These are phyloP conservation scores for Holtermanniella nyarrowii DNA, from an alignment of 768 basidiomycete genomes.

Conservation along the genomic window DNA sequence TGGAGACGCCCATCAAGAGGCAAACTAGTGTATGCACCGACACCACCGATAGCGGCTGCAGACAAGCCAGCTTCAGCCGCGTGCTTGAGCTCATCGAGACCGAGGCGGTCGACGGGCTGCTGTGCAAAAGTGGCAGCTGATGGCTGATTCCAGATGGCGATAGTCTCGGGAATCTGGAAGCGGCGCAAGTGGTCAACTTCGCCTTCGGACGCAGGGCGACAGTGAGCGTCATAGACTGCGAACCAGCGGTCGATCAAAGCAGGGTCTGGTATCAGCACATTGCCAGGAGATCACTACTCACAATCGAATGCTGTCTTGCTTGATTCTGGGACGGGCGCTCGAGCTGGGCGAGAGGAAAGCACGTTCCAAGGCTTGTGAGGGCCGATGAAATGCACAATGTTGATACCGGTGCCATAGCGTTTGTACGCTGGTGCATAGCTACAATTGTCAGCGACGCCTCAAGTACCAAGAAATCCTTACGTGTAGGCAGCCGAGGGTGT, in stretches of 20 bases:
- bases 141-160: slow-evolving; percentile 63
- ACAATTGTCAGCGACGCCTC: not conserved
- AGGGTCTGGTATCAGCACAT: slow-evolving; percentile 23
- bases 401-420: slow-evolving; percentile 78
- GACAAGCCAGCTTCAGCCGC: slow-evolving; percentile 13
- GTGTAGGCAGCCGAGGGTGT: slow-evolving; percentile 95
- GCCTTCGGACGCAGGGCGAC: slow-evolving; percentile 51
- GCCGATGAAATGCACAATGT: slow-evolving; percentile 87
- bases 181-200: slow-evolving; percentile 21
- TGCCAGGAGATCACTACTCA: slow-evolving; percentile 11
- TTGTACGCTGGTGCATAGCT: slow-evolving; percentile 88
- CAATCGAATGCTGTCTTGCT: slow-evolving; percentile 33
- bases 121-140: slow-evolving; percentile 12
- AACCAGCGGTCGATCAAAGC: slow-evolving; percentile 86
- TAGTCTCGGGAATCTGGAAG: slow-evolving; percentile 59
- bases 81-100: slow-evolving; percentile 54
- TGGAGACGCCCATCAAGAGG: slow-evolving; percentile 83
- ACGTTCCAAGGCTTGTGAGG: slow-evolving; percentile 90
- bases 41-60: no score
- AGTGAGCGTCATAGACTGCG: slow-evolving; percentile 76
- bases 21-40: slow-evolving; percentile 63
- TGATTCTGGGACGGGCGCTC: slow-evolving; percentile 33
- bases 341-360: slow-evolving; percentile 59
- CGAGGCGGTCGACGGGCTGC: slow-evolving; percentile 43
- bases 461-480: slow-evolving; percentile 46